These are phyloP conservation scores for Domatiomyces catenatus DNA, from an alignment of 2,329 filamentous ascomycete genomes.

Conservation along the genomic window DNA sequence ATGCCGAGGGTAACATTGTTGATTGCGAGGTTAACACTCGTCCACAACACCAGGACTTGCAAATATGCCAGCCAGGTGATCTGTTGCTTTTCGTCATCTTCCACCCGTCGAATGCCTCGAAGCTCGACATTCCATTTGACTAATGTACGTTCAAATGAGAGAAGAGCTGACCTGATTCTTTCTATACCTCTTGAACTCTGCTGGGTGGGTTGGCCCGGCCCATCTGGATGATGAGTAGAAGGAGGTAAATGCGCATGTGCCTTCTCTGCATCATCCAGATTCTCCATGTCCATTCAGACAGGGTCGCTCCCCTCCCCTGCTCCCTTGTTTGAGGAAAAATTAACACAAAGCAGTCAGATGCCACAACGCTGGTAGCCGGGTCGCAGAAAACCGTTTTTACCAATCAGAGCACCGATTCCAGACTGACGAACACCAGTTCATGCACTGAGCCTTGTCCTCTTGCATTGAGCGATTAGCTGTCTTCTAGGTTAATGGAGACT, in stretches of 20 bases:
- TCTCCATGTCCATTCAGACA: neutral
- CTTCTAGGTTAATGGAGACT: neutral
- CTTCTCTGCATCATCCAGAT: conserved; percentile 6
- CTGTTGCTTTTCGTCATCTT: conserved; percentile 38
- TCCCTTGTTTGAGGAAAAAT: neutral
- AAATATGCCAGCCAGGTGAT: conserved; percentile 35
- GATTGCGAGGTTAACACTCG: conserved; percentile 46
- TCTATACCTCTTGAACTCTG: neutral
- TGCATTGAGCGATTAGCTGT: neutral
- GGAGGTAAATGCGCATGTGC: conserved; percentile 1
- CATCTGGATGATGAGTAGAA: neutral
- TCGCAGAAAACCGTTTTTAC: neutral
- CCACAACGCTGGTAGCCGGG: neutral
- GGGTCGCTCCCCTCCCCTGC: neutral
- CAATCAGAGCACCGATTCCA: neutral
- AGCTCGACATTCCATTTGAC: conserved; percentile 38
- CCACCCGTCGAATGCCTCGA: conserved; percentile 45
- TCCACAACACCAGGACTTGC: conserved; percentile 44
- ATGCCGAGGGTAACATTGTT: conserved; percentile 52
- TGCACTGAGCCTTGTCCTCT: conserved; percentile 5
- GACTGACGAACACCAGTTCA: conserved; percentile 17
- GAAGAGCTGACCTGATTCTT: neutral
- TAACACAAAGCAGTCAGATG: neutral
- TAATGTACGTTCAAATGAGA: conserved; percentile 25
- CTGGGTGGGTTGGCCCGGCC: neutral